Evolutionary conservation across 192 early-diverging fungal species (phyloP).

Genomic region (Backusella morwellensis): DNA sequence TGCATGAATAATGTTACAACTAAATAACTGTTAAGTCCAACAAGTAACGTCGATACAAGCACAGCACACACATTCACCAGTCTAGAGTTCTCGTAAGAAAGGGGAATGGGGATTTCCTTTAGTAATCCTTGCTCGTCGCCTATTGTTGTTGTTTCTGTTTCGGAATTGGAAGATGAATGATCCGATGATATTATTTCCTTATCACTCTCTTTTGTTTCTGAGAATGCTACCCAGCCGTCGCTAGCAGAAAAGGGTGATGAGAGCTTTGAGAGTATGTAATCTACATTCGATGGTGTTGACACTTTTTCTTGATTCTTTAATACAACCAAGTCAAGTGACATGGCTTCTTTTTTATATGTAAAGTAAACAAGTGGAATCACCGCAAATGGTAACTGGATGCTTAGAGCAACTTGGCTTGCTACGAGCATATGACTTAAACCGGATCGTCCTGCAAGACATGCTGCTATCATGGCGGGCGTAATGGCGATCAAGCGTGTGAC

Average conservation of each 20-base stretch:
- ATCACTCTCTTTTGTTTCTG: background rate
- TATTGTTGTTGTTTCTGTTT: background rate
- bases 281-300: background rate
- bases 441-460: conserved; percentile 57
- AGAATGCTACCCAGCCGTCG: background rate
- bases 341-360: conserved; percentile 52
- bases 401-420: conserved; percentile 71
- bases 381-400: conserved; percentile 80
- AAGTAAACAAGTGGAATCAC: conserved; percentile 78
- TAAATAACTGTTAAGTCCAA: conserved; percentile 48
- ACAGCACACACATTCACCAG: conserved; percentile 29
- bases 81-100: conserved; percentile 36
- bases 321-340: conserved; percentile 38
- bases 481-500: conserved; percentile 72
- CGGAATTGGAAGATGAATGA: background rate
- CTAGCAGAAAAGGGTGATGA: background rate
- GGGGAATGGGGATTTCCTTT: conserved; percentile 12
- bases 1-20: conserved; percentile 35
- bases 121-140: background rate
- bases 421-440: conserved; percentile 67
- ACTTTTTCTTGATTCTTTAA: background rate
- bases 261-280: background rate
- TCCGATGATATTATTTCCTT: background rate
- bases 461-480: conserved; percentile 67
- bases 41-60: conserved; percentile 36